Percentiles rank a stretch among this genome's conserved stretches.
These are phyloP conservation scores for Spathaspora sp. DNA, from an alignment of 1,139 yeast species.

Conservation along the genomic window DNA sequence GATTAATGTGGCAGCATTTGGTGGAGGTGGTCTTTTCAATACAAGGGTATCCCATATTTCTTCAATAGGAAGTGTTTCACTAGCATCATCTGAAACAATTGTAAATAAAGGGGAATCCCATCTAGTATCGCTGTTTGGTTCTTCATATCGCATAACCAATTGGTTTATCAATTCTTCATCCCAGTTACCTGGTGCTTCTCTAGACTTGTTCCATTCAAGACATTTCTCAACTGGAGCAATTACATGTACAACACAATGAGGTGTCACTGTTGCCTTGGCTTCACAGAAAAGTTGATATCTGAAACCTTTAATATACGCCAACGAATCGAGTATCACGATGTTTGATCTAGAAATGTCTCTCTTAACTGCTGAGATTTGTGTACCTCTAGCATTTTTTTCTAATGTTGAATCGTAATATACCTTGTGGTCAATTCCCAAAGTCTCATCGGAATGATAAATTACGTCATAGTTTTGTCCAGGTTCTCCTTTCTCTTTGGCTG, in stretches of 20 bases:
- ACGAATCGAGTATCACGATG: slow-evolving; percentile 79
- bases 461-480: slow-evolving; percentile 60
- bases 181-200: slow-evolving; percentile 47
- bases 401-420: slow-evolving; percentile 65
- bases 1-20: slow-evolving; percentile 74
- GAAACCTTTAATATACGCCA: slow-evolving; percentile 92
- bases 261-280: slow-evolving; percentile 79
- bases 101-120: slow-evolving; percentile 96
- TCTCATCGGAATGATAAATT: slow-evolving; percentile 73
- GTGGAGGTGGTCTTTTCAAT: slow-evolving; percentile 60
- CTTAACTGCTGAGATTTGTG: slow-evolving; percentile 86
- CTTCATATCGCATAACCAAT: slow-evolving; percentile 84
- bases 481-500: slow-evolving; percentile 31
- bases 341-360: slow-evolving; percentile 68
- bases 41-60: slow-evolving; percentile 74
- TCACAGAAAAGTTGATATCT: slow-evolving; percentile 93
- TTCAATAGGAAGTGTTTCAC: slow-evolving; percentile 54
- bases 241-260: slow-evolving; percentile 80
- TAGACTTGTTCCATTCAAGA: slow-evolving; percentile 54
- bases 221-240: slow-evolving; percentile 66
- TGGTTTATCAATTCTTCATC: slow-evolving; percentile 64
- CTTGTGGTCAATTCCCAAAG: slow-evolving; percentile 67
- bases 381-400: slow-evolving; percentile 82
- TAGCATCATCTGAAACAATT: slow-evolving; percentile 57
- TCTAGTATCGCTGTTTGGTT: slow-evolving; percentile 79